phyloP scores from a whole-genome alignment of 805 yeast species.

The Candida peoriensis region DNA sequence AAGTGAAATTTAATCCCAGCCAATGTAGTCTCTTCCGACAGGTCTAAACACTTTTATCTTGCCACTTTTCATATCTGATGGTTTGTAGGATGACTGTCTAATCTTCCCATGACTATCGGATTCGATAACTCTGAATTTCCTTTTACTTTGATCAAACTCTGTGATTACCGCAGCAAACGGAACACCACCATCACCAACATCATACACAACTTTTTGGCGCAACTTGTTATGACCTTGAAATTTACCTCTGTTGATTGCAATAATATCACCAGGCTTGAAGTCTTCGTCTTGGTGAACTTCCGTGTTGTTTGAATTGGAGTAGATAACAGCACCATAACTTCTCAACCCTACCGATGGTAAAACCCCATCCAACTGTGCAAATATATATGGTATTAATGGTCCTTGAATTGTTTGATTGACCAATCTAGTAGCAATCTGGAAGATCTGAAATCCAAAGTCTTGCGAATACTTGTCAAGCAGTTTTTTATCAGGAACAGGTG shows the following conservation, averaged over 20 bases:
- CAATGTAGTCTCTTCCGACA: slow-evolving; percentile 66
- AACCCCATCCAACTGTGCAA: slow-evolving; percentile 35
- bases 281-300: slow-evolving; percentile 51
- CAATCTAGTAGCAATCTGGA: slow-evolving; percentile 36
- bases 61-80: slow-evolving; percentile 75
- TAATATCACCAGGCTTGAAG: slow-evolving; percentile 77
- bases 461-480: slow-evolving; percentile 44
- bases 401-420: slow-evolving; percentile 23
- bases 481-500: slow-evolving; percentile 43
- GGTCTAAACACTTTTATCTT: slow-evolving; percentile 74
- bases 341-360: slow-evolving; percentile 59
- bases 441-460: slow-evolving; percentile 47
- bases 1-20: slow-evolving; percentile 42
- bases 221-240: slow-evolving; percentile 62
- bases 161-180: slow-evolving; percentile 58
- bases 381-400: slow-evolving; percentile 31
- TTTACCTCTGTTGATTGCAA: slow-evolving; percentile 69
- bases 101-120: slow-evolving; percentile 45
- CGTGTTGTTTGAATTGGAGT: slow-evolving; percentile 45
- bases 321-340: slow-evolving; percentile 70
- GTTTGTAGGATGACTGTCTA: slow-evolving; percentile 55
- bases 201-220: slow-evolving; percentile 50
- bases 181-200: slow-evolving; percentile 51
- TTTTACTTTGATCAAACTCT: slow-evolving; percentile 71
- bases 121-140: slow-evolving; percentile 65